These are phyloP conservation scores for Claviceps humidiphila DNA, from an alignment of 2,329 filamentous ascomycete species.

Conservation along the genomic window DNA sequence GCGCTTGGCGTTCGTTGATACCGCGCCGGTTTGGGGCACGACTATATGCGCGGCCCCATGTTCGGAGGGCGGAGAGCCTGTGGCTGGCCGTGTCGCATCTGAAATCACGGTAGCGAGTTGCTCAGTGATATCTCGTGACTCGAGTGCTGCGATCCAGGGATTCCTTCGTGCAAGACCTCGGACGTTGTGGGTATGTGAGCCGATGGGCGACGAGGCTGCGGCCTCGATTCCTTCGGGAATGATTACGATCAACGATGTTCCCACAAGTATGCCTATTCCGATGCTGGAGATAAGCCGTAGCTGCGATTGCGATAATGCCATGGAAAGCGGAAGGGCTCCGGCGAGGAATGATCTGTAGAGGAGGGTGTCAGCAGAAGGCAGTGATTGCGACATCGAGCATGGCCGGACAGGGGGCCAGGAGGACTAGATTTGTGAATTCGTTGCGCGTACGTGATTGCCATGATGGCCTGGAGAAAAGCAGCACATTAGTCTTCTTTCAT, in stretches of 20 bases:
- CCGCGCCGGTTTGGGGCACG: background rate
- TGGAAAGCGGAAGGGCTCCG: constrained; percentile 78
- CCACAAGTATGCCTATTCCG: constrained; percentile 86
- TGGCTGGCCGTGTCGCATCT: background rate
- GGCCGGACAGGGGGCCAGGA: no score
- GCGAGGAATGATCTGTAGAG: constrained; percentile 74
- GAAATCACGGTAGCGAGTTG: constrained; percentile 11
- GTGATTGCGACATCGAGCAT: background rate
- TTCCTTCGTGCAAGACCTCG: constrained; percentile 19
- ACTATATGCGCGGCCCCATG: background rate
- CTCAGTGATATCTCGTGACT: constrained; percentile 14
- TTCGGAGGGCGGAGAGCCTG: background rate
- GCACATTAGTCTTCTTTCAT: background rate
- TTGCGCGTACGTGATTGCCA: constrained; percentile 39
- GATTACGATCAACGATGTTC: constrained; percentile 90
- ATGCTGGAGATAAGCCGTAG: constrained; percentile 81
- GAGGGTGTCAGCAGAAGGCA: background rate
- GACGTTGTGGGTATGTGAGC: constrained; percentile 24
- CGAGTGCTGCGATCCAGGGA: constrained; percentile 16
- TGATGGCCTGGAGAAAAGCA: constrained; percentile 31
- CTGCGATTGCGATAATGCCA: constrained; percentile 76
- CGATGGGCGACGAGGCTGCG: constrained; percentile 47
- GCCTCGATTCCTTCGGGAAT: constrained; percentile 95
- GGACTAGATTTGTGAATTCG: background rate
- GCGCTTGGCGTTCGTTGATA: background rate